These are phyloP conservation scores for Sporisorium reilianum DNA, from an alignment of 1,284 basidiomycete species.

Conservation along the genomic window DNA sequence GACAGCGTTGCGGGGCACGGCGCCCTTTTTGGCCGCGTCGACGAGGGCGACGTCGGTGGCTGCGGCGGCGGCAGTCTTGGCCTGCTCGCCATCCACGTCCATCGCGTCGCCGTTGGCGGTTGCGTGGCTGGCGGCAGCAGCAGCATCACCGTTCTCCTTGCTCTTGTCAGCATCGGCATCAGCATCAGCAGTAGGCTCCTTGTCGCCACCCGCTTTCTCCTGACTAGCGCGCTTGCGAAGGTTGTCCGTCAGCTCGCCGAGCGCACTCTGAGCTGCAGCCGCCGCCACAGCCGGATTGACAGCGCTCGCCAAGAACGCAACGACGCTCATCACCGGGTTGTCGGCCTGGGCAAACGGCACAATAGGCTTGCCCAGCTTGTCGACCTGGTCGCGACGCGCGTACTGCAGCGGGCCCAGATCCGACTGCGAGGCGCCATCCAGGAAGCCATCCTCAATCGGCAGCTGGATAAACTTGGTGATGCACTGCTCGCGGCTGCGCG, in stretches of 20 bases:
- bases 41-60: conserved; percentile 15
- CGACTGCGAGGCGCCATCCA: conserved; percentile 71
- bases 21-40: conserved; percentile 45
- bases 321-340: conserved; percentile 98
- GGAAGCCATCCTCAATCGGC: conserved; percentile 94
- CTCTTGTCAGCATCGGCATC: conserved; percentile 17
- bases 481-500: conserved; percentile 91
- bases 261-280: conserved; percentile 89
- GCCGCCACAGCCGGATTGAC: conserved; percentile 91
- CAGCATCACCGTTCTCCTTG: conserved; percentile 71
- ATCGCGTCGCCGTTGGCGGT: conserved; percentile 67
- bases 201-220: conserved; percentile 22
- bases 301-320: conserved; percentile 93
- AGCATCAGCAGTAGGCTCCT: conserved; percentile 5
- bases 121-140: conserved; percentile 71
- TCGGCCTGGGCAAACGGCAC: conserved; percentile 90
- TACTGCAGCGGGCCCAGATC: conserved; percentile 83
- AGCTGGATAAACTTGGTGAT: conserved; percentile 94
- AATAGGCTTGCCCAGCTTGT: conserved; percentile 52
- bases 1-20: conserved; percentile 59
- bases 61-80: conserved; percentile 24
- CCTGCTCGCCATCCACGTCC: conserved; percentile 57
- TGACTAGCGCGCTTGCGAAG: conserved; percentile 48
- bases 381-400: conserved; percentile 56
- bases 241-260: conserved; percentile 73